Percentiles rank a stretch among this genome's conserved stretches.
Evolutionary conservation across 164 flowering plant genomes (phyloP).

Genomic region (Warburgia ugandensis): DNA sequence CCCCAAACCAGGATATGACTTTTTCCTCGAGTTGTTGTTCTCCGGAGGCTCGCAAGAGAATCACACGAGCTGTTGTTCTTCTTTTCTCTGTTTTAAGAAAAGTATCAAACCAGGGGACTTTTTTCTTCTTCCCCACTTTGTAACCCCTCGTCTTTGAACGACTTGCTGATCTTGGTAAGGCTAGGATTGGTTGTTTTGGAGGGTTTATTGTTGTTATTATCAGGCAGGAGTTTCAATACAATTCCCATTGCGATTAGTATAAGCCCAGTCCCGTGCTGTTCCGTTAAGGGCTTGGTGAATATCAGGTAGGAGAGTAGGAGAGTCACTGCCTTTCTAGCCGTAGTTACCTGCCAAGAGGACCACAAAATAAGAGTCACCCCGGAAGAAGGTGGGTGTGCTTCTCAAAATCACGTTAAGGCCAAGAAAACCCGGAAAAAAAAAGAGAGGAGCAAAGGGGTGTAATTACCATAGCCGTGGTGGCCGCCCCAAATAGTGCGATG

Average conservation of each 20-base stretch:
- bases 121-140: constrained; percentile 6
- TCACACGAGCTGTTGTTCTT: too few species aligned
- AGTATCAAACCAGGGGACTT: constrained; percentile 1
- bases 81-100: neutral
- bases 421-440: neutral
- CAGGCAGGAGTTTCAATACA: constrained; percentile 69
- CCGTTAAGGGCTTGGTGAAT: constrained; percentile 92
- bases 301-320: constrained; percentile 74
- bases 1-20: too few species aligned
- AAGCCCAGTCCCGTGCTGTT: constrained; percentile 83
- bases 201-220: constrained; percentile 16
- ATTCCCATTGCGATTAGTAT: constrained; percentile 86
- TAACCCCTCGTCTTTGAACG: too few species aligned
- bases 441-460: neutral
- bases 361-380: neutral
- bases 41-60: too few species aligned
- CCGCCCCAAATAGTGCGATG: constrained; percentile 93
- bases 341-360: constrained; percentile 51
- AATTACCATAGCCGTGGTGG: constrained; percentile 76
- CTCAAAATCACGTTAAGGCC: neutral
- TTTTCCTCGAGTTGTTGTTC: too few species aligned
- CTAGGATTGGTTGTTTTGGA: neutral
- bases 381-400: neutral
- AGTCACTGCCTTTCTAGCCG: constrained; percentile 91
- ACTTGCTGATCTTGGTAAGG: neutral